Evolutionary conservation across 345 rosid species (phyloP), one percentile per base, ranked within the genome.

Genomic region (Passiflora organensis): DNA sequence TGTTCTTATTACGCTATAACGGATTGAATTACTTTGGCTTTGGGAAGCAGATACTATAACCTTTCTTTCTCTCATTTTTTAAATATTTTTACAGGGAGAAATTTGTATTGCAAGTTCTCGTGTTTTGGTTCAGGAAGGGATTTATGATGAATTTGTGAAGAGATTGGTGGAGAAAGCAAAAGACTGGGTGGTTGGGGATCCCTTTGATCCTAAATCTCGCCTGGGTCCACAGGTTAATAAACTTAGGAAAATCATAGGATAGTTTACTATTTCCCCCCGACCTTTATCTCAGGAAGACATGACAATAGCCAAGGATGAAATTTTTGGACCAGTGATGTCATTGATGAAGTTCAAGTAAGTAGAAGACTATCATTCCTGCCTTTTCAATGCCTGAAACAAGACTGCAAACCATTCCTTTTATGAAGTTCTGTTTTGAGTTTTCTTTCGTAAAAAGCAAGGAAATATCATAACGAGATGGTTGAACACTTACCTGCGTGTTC

Each of bases 281-380:
- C 24, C 23, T 45, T n/a, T 50, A 32, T 10, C 13, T 18, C 76
- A 88, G 95, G 95, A 78, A 16, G 82, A 82, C 41, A 83, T 85
- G 91, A 13, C 48, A 46, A 85, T 89, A 24, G 83, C 74, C 13
- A 59, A 65, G 69, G 96, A 85, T 0, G 94, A 89, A 73, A 89
- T 89, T 21, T 89, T 89, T 13, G 96, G 95, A 25, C 91, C 96
- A 4, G 81, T 89, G n/a, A 74, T 83, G 89, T 68, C 84, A 5
- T 52, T 89, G 47, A 75, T 79, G 81, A 89, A 85, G 66, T 83
- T 89, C 89, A 77, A 74, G 95, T 89, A 73, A 63, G 73, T 42
- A 24, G 4, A 9, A 5, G 8, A 5, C 15, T 10, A 5, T 13
- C n/a, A 23, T 2, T 19, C 3, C 16, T 12, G 11, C 15, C 0